A percentile compares a stretch with the other conserved stretches of the same genome.
phyloP scores from a whole-genome alignment of 2,329 filamentous ascomycete species.

The Capronia epimyces region DNA sequence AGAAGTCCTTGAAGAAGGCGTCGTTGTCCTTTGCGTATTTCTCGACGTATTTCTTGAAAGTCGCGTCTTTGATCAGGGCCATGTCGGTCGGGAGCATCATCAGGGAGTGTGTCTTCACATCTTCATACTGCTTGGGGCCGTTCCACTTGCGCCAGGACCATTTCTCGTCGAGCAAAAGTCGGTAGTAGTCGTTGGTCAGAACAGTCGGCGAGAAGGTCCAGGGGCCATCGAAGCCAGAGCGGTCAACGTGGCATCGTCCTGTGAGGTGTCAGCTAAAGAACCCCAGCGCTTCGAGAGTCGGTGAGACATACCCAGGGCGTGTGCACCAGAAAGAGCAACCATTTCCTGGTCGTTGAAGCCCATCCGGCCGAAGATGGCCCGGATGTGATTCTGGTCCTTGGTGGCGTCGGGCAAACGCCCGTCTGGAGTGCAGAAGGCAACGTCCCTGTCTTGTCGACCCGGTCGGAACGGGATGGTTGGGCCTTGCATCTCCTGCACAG shows the following conservation, averaged over 20 bases:
- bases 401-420: constrained; percentile 80
- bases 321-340: constrained; percentile 78
- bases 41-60: constrained; percentile 72
- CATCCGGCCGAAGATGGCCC: constrained; percentile 93
- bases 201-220: constrained; percentile 91
- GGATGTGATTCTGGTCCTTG: constrained; percentile 74
- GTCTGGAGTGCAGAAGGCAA: constrained; percentile 83
- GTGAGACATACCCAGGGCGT: constrained; percentile 61
- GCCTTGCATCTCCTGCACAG: constrained; percentile 93
- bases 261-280: not conserved
- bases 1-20: constrained; percentile 89
- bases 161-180: constrained; percentile 81
- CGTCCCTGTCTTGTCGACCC: constrained; percentile 73
- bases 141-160: constrained; percentile 90
- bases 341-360: constrained; percentile 97
- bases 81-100: constrained; percentile 98
- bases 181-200: constrained; percentile 92
- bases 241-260: constrained; percentile 74
- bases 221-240: constrained; percentile 79
- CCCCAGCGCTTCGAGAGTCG: not conserved
- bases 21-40: constrained; percentile 89
- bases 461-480: constrained; percentile 83
- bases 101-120: constrained; percentile 76
- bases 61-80: constrained; percentile 80
- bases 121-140: constrained; percentile 84